Percentiles rank a stretch among this genome's conserved stretches.
These are phyloP conservation scores for Plantago lanceolata DNA, from an alignment of 305 asterid genomes.

Conservation along the genomic window DNA sequence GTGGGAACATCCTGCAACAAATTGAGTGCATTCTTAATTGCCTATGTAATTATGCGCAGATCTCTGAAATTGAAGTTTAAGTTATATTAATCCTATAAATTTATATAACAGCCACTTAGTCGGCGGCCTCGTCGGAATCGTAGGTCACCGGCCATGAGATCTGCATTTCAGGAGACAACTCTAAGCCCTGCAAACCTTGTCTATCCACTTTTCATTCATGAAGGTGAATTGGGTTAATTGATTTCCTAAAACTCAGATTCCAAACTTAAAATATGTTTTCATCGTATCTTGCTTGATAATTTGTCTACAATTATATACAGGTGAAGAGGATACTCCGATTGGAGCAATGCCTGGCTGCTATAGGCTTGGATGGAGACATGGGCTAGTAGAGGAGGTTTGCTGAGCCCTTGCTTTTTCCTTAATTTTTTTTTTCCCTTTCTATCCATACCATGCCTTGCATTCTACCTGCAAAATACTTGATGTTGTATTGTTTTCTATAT, in stretches of 20 bases:
- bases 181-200: conserved; percentile 88
- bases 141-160: conserved; percentile 59
- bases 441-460: conserved; percentile 3
- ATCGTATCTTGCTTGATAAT: conserved; percentile 13
- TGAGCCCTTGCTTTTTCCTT: conserved; percentile 14
- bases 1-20: conserved; percentile 11
- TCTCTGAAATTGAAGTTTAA: neutral
- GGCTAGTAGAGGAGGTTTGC: conserved; percentile 88
- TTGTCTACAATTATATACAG: conserved; percentile 37
- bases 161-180: conserved; percentile 86
- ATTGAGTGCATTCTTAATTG: conserved; percentile 16
- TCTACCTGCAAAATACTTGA: neutral
- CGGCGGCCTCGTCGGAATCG: conserved; percentile 91
- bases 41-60: neutral
- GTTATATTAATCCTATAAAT: conserved; percentile 8
- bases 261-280: neutral
- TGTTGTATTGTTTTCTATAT: neutral
- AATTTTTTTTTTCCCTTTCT: conserved; percentile 1
- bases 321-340: conserved; percentile 91
- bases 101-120: conserved; percentile 51
- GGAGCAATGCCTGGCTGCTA: conserved; percentile 99
- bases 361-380: conserved; percentile 98
- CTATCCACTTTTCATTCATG: conserved; percentile 95
- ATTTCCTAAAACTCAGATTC: neutral
- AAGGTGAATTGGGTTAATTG: conserved; percentile 43